phyloP scores from a whole-genome alignment of 75 land plant genomes.

The Chamaecyparis obtusa region DNA sequence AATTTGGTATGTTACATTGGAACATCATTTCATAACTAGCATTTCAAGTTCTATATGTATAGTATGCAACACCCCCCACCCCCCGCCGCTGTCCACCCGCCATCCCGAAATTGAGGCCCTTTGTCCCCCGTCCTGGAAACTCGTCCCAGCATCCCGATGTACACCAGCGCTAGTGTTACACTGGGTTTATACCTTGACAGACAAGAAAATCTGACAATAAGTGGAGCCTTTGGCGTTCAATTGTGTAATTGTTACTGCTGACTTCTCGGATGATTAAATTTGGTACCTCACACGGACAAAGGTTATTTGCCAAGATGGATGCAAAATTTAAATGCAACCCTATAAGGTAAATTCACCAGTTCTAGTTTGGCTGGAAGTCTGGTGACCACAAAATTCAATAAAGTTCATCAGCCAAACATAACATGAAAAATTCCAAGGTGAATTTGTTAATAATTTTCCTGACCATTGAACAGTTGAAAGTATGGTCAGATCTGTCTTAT shows the following conservation, averaged over 20 bases:
- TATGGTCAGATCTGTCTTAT: neutral
- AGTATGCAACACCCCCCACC: too few species aligned
- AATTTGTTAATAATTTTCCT: neutral
- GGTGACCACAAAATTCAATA: neutral
- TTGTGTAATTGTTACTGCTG: neutral
- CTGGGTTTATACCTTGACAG: neutral
- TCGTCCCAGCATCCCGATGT: too few species aligned
- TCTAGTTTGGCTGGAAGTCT: neutral
- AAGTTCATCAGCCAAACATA: neutral
- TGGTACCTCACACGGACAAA: neutral
- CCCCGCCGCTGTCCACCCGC: too few species aligned
- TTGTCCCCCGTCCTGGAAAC: too few species aligned
- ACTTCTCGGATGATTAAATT: neutral
- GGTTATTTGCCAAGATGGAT: neutral
- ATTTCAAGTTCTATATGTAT: too few species aligned
- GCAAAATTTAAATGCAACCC: neutral
- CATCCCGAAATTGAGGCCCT: too few species aligned
- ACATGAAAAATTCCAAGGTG: neutral
- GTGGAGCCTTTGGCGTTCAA: neutral
- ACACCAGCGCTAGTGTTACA: too few species aligned
- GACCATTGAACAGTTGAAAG: neutral
- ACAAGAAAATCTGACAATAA: neutral
- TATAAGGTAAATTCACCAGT: neutral
- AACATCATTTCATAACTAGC: too few species aligned
- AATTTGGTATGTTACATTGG: too few species aligned